Evolutionary conservation across 176 grass and related monocot genomes (phyloP).

Genomic region (Eleusine indica): DNA sequence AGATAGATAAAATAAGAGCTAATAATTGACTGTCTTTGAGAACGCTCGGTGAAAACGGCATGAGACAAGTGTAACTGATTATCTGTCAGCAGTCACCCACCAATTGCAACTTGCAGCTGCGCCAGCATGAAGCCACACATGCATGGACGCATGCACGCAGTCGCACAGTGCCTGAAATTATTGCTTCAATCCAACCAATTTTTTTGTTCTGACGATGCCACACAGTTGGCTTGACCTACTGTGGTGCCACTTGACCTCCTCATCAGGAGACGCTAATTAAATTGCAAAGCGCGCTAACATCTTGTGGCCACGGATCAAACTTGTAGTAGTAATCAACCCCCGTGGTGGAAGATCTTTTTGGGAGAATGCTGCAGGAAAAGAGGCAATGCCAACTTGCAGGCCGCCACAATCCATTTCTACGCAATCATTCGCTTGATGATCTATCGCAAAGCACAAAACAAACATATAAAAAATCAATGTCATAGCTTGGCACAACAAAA

Average conservation of each 20-base stretch:
- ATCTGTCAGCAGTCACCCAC: not conserved
- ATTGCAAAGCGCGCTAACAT: not conserved
- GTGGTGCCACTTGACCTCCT: constrained; percentile 2
- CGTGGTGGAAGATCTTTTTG: not conserved
- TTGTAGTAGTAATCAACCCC: not conserved
- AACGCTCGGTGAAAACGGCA: not conserved
- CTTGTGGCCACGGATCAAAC: not conserved
- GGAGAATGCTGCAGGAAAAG: not conserved
- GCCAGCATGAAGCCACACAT: not conserved
- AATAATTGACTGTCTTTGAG: too few relatives aligned
- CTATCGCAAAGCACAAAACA: not conserved
- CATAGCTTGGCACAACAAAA: not conserved
- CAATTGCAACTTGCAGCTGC: not conserved
- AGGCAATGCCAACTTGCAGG: not conserved
- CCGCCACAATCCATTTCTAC: not conserved
- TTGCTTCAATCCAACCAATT: not conserved
- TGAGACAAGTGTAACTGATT: not conserved
- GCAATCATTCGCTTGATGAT: not conserved
- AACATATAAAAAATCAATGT: not conserved
- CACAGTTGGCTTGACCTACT: constrained; percentile 12
- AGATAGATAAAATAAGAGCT: too few relatives aligned
- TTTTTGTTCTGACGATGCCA: not conserved
- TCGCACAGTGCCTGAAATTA: constrained; percentile 1
- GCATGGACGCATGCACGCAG: constrained; percentile 18
- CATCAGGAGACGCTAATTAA: not conserved